Evolutionary conservation across 1,139 yeast species (phyloP).

Genomic region (Kodamaea anthophila): DNA sequence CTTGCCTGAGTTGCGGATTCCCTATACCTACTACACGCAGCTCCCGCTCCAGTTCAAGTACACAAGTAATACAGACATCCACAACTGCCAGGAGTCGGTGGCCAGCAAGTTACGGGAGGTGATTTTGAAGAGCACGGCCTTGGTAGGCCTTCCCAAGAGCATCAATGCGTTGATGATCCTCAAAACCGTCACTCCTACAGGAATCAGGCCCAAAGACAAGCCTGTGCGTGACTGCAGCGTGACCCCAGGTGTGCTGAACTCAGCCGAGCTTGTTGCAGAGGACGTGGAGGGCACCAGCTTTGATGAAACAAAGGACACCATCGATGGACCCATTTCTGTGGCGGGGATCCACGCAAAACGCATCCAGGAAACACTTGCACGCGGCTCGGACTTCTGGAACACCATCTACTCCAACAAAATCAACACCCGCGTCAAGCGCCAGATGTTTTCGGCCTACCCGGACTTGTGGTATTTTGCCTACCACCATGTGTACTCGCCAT

Average conservation of each 20-base stretch:
- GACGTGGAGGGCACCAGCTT: slow-evolving; percentile 37
- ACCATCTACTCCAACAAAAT: slow-evolving; percentile 67
- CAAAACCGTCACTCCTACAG: slow-evolving; percentile 59
- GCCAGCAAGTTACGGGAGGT: slow-evolving; percentile 70
- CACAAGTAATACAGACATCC: slow-evolving; percentile 29
- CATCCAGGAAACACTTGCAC: slow-evolving; percentile 25
- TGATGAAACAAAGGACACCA: slow-evolving; percentile 28
- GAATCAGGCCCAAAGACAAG: slow-evolving; percentile 23
- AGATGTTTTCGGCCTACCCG: slow-evolving; percentile 71
- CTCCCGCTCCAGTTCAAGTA: slow-evolving; percentile 36
- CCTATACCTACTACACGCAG: slow-evolving; percentile 33
- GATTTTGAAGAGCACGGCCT: slow-evolving; percentile 67
- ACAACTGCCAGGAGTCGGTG: slow-evolving; percentile 30
- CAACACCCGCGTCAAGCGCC: slow-evolving; percentile 57
- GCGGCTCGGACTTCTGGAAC: slow-evolving; percentile 71
- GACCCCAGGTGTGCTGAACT: slow-evolving; percentile 30
- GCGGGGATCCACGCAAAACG: slow-evolving; percentile 25
- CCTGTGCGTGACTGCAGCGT: slow-evolving; percentile 30
- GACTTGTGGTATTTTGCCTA: slow-evolving; percentile 75
- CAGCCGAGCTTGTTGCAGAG: slow-evolving; percentile 37
- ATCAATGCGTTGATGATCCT: slow-evolving; percentile 71
- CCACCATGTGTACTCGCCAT: slow-evolving; percentile 70
- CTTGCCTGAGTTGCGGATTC: slow-evolving; percentile 40
- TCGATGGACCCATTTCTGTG: slow-evolving; percentile 38
- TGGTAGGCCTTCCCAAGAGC: slow-evolving; percentile 78